These are phyloP conservation scores for Kodamaea derodonti DNA, from an alignment of 1,139 yeast species.

Conservation along the genomic window DNA sequence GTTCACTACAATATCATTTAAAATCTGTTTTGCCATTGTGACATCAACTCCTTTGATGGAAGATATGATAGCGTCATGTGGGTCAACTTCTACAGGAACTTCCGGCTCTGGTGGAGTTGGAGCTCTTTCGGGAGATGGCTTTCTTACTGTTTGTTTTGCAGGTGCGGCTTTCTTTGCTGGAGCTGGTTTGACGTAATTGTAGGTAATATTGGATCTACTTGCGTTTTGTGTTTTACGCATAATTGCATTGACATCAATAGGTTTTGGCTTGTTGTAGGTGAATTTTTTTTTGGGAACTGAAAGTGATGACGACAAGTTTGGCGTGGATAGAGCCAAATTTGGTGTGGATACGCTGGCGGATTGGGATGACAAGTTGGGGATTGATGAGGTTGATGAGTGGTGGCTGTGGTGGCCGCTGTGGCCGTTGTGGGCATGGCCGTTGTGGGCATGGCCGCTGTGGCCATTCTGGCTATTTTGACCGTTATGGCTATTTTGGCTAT, in stretches of 20 bases:
- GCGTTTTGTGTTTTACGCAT: slow-evolving; percentile 23
- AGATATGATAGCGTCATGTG: slow-evolving; percentile 48
- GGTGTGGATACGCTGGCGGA: not conserved
- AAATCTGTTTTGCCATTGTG: slow-evolving; percentile 55
- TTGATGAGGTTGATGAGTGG: not conserved
- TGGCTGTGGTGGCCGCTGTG: no score
- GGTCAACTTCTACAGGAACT: slow-evolving; percentile 10
- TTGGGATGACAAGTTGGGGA: not conserved
- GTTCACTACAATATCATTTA: slow-evolving; percentile 86
- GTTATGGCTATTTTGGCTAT: no score
- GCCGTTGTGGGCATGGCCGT: no score
- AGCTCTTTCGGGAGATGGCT: not conserved
- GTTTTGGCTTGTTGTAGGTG: slow-evolving; percentile 40
- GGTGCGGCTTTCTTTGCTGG: slow-evolving; percentile 6
- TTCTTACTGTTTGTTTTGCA: slow-evolving; percentile 1
- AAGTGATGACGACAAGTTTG: not conserved
- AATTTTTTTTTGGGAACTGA: slow-evolving; percentile 12
- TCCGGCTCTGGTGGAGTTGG: slow-evolving; percentile 15
- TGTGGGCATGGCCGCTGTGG: no score
- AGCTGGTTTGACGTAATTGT: slow-evolving; percentile 22
- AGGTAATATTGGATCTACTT: slow-evolving; percentile 21
- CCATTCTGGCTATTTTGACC: no score
- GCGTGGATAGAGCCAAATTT: not conserved
- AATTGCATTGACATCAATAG: slow-evolving; percentile 32
- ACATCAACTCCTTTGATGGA: slow-evolving; percentile 42